Percentiles rank a stretch among this genome's conserved stretches.
These are phyloP conservation scores for Primulina eburnea DNA, from an alignment of 257 asterid species.

Conservation along the genomic window DNA sequence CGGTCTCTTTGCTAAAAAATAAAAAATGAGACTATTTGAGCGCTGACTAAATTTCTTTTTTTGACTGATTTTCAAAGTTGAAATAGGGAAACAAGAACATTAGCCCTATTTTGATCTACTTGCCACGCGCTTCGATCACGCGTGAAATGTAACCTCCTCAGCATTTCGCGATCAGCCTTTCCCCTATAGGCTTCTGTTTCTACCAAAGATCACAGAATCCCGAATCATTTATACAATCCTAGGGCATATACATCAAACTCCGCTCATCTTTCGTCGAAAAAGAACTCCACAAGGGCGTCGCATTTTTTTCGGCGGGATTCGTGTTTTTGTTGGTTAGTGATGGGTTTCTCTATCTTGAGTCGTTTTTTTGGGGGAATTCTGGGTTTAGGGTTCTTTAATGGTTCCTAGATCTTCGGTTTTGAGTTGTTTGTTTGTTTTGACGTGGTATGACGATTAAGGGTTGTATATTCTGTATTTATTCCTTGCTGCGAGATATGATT, in stretches of 20 bases:
- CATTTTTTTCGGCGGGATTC: background rate
- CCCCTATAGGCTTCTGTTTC: background rate
- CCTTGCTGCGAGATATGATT: background rate
- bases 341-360: constrained; percentile 12
- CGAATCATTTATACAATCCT: background rate
- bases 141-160: background rate
- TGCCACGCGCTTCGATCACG: background rate
- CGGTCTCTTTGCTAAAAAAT: too few species aligned
- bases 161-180: background rate
- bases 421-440: background rate
- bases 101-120: too few species aligned
- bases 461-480: background rate
- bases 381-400: background rate
- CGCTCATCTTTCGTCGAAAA: background rate
- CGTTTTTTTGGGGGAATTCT: constrained; percentile 1
- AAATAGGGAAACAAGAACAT: too few species aligned
- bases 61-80: too few species aligned
- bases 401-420: background rate
- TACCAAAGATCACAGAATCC: background rate
- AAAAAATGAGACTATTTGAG: too few species aligned
- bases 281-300: background rate
- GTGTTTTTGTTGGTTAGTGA: constrained; percentile 17
- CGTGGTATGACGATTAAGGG: background rate
- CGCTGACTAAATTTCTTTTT: too few species aligned
- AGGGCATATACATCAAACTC: background rate